Percentiles rank a stretch among this genome's conserved stretches.
Conservation (phyloP, 2,329 filamentous ascomycete genomes). For the Fusarium concolor region DNA sequence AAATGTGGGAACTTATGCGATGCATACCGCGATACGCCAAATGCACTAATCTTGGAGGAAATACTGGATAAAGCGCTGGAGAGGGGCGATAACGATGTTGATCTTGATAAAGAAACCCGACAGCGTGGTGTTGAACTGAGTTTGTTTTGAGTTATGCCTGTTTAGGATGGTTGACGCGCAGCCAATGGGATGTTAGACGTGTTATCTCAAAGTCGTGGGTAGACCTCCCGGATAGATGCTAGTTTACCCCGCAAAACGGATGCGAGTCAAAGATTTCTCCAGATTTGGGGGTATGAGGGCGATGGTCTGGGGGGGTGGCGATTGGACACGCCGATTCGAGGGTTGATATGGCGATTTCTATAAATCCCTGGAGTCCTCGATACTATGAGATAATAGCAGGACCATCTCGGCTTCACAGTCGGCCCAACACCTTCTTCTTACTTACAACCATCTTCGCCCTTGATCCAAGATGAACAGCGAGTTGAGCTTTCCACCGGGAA, state of each 20-base stretch:
- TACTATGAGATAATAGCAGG: accelerated
- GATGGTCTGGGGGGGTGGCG: not conserved
- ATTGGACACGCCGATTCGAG: not conserved
- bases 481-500: constrained; percentile 10
- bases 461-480: constrained; percentile 8
- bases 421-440: too few relatives aligned
- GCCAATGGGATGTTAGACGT: not conserved
- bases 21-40: constrained; percentile 25
- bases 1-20: constrained; percentile 13
- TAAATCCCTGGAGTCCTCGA: not conserved
- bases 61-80: constrained; percentile 33
- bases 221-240: constrained; percentile 2
- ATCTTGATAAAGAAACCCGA: constrained; percentile 30
- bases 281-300: not conserved
- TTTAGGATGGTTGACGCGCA: constrained; percentile 18
- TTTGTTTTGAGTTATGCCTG: constrained; percentile 16
- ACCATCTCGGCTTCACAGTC: not conserved
- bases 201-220: not conserved
- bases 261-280: not conserved
- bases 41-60: constrained; percentile 20
- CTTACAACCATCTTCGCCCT: too few relatives aligned
- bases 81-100: constrained; percentile 18
- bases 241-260: constrained; percentile 1
- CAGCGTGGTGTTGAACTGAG: constrained; percentile 27
- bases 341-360: not conserved